Conservation (phyloP, 352 stramenopile genomes). For the Stramenopiles sp. region DNA sequence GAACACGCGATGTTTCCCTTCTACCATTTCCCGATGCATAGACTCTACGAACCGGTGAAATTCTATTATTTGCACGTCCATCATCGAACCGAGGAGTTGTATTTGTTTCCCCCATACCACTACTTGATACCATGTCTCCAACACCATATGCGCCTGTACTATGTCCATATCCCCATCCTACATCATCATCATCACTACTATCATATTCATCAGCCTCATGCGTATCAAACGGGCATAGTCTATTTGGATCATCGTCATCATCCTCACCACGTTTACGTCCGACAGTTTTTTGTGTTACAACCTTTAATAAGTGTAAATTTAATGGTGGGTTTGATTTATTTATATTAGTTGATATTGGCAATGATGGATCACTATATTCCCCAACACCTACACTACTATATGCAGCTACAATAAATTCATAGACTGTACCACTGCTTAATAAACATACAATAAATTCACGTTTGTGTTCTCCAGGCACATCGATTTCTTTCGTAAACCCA, state of each 20-base stretch:
- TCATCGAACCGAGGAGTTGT: background rate
- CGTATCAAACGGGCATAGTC: background rate
- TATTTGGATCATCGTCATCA: background rate
- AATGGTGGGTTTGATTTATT: background rate
- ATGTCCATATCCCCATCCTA: background rate
- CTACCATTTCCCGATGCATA: background rate
- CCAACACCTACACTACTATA: constrained; percentile 40
- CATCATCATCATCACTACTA: background rate
- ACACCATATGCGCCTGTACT: background rate
- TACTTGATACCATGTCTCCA: background rate
- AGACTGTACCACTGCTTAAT: constrained; percentile 43
- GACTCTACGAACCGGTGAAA: background rate
- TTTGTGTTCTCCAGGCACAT: constrained; percentile 5
- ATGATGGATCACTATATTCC: constrained; percentile 40
- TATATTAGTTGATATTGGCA: constrained; percentile 29
- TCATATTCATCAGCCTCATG: background rate
- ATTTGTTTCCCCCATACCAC: background rate
- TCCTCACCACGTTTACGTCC: background rate
- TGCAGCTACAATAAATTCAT: constrained; percentile 54
- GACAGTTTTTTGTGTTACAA: background rate
- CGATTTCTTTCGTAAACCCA: background rate
- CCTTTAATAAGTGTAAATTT: background rate
- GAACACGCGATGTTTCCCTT: constrained; percentile 21
- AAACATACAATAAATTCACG: constrained; percentile 28
- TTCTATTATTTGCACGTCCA: background rate